phyloP scores from a whole-genome alignment of 352 stramenopile species.

The Discostella stelligera region DNA sequence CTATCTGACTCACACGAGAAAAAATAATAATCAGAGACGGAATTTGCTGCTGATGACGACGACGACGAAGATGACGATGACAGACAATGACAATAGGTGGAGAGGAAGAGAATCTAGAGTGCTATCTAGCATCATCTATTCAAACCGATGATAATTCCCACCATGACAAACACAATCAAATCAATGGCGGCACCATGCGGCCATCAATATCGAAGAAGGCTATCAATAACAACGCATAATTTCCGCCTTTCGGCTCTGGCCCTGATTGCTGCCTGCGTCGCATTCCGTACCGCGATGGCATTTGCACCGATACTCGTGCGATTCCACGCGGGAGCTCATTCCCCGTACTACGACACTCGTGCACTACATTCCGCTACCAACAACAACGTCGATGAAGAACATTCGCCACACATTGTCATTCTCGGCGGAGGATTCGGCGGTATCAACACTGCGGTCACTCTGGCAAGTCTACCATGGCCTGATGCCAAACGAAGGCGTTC shows the following conservation, averaged over 20 bases:
- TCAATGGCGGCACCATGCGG: not conserved
- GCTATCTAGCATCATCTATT: too few relatives aligned
- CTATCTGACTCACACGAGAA: too few relatives aligned
- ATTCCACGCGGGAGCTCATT: too few relatives aligned
- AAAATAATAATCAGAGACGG: too few relatives aligned
- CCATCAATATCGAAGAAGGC: not conserved
- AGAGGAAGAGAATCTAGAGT: not conserved
- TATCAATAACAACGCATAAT: not conserved
- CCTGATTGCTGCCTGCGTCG: not conserved
- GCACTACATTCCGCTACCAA: not conserved
- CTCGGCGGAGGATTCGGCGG: slow-evolving; percentile 56
- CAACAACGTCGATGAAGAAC: not conserved
- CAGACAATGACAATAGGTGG: slow-evolving; percentile 1
- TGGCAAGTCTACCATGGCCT: slow-evolving; percentile 34
- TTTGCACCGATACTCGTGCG: not conserved
- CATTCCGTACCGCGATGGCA: not conserved
- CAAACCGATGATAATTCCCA: too few relatives aligned
- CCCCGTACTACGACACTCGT: not conserved
- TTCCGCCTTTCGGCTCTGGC: not conserved
- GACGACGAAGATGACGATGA: slow-evolving; percentile 18
- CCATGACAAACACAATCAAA: not conserved
- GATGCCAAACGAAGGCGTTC: not conserved
- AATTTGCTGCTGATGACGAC: too few relatives aligned
- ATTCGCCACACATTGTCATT: slow-evolving; percentile 41
- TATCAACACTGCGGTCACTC: slow-evolving; percentile 50